Conservation (phyloP, 2,329 filamentous ascomycete species). For the Sporothrix variecibatus region DNA sequence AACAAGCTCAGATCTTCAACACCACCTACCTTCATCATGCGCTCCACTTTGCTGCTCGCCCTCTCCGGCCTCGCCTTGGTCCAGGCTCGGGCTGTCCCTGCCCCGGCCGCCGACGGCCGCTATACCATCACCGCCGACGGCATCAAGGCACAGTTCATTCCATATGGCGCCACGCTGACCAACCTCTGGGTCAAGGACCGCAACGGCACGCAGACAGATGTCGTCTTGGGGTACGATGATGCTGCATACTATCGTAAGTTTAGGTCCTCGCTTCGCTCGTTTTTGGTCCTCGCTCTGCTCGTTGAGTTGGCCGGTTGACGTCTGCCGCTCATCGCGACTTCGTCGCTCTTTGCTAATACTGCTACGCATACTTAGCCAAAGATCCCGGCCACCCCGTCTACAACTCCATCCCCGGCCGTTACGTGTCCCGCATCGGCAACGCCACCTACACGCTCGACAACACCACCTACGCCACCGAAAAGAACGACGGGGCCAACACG, state of each 20-base stretch:
- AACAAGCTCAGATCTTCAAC: neutral
- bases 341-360: neutral
- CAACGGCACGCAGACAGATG: slow-evolving; percentile 60
- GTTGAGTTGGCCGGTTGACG: too few relatives aligned
- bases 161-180: slow-evolving; percentile 62
- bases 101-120: slow-evolving; percentile 38
- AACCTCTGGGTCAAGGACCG: slow-evolving; percentile 66
- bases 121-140: slow-evolving; percentile 42
- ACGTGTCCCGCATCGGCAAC: slow-evolving; percentile 66
- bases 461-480: slow-evolving; percentile 53
- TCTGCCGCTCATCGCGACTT: neutral
- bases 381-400: slow-evolving; percentile 59
- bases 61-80: slow-evolving; percentile 30
- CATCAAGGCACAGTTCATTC: slow-evolving; percentile 51
- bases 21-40: neutral
- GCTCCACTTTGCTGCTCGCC: slow-evolving; percentile 11
- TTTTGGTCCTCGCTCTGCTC: neutral
- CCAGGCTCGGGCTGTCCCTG: neutral
- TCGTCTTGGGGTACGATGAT: slow-evolving; percentile 66
- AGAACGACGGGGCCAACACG: slow-evolving; percentile 58
- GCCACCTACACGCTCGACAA: slow-evolving; percentile 57
- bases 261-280: neutral
- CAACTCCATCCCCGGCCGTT: slow-evolving; percentile 63
- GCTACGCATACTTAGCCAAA: slow-evolving; percentile 36
- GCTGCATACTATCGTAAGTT: slow-evolving; percentile 54